Percentiles rank a stretch among this genome's conserved stretches.
These are phyloP conservation scores for Dipodascopsis uninucleata DNA, from an alignment of 805 yeast species.

Conservation along the genomic window DNA sequence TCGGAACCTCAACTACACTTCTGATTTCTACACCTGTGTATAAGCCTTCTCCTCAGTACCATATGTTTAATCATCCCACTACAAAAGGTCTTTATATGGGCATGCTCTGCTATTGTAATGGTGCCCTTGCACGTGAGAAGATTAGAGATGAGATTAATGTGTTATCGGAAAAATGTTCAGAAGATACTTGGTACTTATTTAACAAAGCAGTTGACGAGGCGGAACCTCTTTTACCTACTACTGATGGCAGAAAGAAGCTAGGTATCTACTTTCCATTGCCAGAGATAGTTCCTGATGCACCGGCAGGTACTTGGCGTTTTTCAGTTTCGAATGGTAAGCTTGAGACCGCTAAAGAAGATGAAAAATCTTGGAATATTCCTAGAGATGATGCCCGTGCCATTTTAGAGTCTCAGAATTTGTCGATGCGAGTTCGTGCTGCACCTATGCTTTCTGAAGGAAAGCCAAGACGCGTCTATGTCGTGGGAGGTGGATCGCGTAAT, in stretches of 20 bases:
- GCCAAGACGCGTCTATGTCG: conserved; percentile 73
- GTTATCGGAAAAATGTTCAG: too few species aligned
- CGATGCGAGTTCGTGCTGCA: conserved; percentile 75
- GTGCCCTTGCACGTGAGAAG: conserved; percentile 79
- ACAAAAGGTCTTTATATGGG: conserved; percentile 78
- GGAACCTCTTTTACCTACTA: conserved; percentile 17
- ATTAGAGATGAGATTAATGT: conserved; percentile 60
- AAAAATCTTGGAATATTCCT: conserved; percentile 28
- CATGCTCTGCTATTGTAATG: conserved; percentile 92
- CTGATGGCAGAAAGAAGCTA: conserved; percentile 38
- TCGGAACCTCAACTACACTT: conserved; percentile 92
- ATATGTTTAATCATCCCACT: conserved; percentile 83
- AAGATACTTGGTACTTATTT: conserved; percentile 33
- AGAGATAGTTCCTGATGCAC: conserved; percentile 84
- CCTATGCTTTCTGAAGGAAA: conserved; percentile 60
- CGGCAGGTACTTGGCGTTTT: conserved; percentile 58
- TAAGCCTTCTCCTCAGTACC: conserved; percentile 76
- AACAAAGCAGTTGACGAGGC: conserved; percentile 25
- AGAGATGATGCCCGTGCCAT: conserved; percentile 71
- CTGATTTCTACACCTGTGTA: conserved; percentile 74
- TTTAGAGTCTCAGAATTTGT: conserved; percentile 81
- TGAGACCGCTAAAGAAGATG: conserved; percentile 28
- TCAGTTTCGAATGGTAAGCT: conserved; percentile 12
- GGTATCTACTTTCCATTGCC: conserved; percentile 85
- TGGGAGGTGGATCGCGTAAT: conserved; percentile 85